These are phyloP conservation scores for Cladosporium sphaerospermum DNA, from an alignment of 2,329 filamentous ascomycete species.

Conservation along the genomic window DNA sequence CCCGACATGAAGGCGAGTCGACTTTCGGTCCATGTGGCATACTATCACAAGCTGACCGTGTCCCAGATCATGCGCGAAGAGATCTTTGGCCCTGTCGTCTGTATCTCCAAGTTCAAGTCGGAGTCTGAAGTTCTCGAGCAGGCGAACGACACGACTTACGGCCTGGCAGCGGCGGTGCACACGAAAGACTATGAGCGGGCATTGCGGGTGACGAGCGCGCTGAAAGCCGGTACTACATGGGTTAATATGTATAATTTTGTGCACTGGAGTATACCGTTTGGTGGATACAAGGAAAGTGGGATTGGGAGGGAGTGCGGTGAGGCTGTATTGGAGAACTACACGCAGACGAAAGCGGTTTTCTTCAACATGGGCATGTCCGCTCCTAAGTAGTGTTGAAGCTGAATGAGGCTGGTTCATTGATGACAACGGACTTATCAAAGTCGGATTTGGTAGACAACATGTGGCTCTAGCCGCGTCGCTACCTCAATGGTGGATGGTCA, in stretches of 20 bases:
- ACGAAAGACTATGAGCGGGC: slow-evolving; percentile 30
- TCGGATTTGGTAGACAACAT: no score
- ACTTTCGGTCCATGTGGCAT: neutral
- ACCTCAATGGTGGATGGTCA: no score
- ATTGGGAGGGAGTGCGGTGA: slow-evolving; percentile 40
- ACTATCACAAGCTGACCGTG: slow-evolving; percentile 17
- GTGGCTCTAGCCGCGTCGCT: no score
- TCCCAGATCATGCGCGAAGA: slow-evolving; percentile 64
- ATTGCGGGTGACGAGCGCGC: slow-evolving; percentile 30
- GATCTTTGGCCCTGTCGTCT: slow-evolving; percentile 75
- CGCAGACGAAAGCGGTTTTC: slow-evolving; percentile 15
- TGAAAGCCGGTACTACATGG: slow-evolving; percentile 31
- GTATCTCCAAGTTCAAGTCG: slow-evolving; percentile 65
- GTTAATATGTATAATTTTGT: slow-evolving; percentile 16
- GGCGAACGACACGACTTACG: slow-evolving; percentile 45
- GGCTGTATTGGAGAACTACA: slow-evolving; percentile 17
- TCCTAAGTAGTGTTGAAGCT: no score
- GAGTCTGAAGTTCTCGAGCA: slow-evolving; percentile 64
- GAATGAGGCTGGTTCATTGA: no score
- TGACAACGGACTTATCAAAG: no score
- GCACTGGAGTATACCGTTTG: slow-evolving; percentile 45
- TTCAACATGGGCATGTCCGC: slow-evolving; percentile 6
- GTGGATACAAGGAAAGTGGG: slow-evolving; percentile 45
- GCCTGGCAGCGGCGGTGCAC: slow-evolving; percentile 28
- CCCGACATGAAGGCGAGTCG: slow-evolving; percentile 53